Base-by-base conservation (phyloP, 106 monocot species). In the Acorus gramineus region DNA sequence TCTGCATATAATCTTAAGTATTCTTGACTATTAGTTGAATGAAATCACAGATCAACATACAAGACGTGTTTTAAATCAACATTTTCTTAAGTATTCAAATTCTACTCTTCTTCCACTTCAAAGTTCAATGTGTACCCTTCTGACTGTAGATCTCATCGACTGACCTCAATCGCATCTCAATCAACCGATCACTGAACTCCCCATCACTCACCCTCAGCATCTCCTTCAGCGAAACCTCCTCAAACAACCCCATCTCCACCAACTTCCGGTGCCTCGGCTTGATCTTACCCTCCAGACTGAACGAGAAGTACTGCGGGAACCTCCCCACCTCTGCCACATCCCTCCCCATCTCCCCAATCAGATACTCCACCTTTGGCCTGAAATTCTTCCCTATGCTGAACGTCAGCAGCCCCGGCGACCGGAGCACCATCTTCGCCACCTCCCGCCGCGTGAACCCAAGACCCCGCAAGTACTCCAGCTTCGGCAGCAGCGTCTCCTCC, bases 301-400 rank as follows among this genome's bases (percentile, higher is more conserved):
- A 93, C 4, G 87, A 68, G 58, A 87, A 93, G 66, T 85, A 87
- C 64, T 88, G 87, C 0, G 92, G 92, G 64, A 93, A 93, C 6
- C 46, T 73, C 67, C 71, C 77, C 48, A 88, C 46, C 51, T 88
- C 92, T 42, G 6, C 59, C 2, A 81, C 53, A 3, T 85, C 82
- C 55, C 79, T 72, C 56, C 78, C 70, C 96, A 91, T 96, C 42
- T 72, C 77, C 2, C 58, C 66, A 8, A 77, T 45, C 52, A 93
- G 71, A 56, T 76, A 93, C 45, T 73, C 75, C 10, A 69, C 71
- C 57, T 93, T 93, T 3, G 93, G 93, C n/a, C 66, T 47, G 66
- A 88, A 78, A 74, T 85, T 93, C 13, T 77, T 78, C 13, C 78
- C 78, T 4, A 93, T 69, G 53, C 85, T 85, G 48, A 65, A 80